Conservation (phyloP, 1,284 basidiomycete species). For the Wallemia mellicola region DNA sequence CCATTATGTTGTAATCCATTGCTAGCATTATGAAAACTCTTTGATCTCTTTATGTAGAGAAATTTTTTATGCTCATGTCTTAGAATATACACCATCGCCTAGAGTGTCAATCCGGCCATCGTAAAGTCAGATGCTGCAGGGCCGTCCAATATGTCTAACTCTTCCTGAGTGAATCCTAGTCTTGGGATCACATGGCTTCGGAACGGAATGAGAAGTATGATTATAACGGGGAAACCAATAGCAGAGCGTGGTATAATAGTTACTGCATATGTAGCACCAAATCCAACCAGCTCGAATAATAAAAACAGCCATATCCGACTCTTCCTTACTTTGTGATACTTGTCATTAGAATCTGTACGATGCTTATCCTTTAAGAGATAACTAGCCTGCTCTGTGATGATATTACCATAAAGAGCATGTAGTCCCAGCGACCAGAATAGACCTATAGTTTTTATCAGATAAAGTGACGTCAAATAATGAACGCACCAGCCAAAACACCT, state of each 20-base stretch:
- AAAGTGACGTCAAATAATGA: too few relatives aligned
- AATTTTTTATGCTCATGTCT: too few relatives aligned
- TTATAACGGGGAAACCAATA: slow-evolving; percentile 73
- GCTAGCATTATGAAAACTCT: too few relatives aligned
- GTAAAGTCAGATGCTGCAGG: slow-evolving; percentile 32
- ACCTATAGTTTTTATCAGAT: too few relatives aligned
- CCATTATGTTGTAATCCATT: too few relatives aligned
- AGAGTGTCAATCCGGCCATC: slow-evolving; percentile 5
- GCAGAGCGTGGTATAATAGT: slow-evolving; percentile 60
- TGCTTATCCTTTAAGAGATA: slow-evolving; percentile 48
- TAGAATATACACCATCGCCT: neutral
- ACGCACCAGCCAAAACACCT: slow-evolving; percentile 22
- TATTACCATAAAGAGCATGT: slow-evolving; percentile 49
- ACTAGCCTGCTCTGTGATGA: slow-evolving; percentile 52
- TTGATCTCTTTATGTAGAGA: too few relatives aligned
- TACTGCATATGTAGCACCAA: slow-evolving; percentile 67
- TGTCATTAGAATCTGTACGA: slow-evolving; percentile 31
- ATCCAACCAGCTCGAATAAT: slow-evolving; percentile 48
- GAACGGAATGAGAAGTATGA: slow-evolving; percentile 58
- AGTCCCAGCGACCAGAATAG: slow-evolving; percentile 54
- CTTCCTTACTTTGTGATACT: slow-evolving; percentile 40
- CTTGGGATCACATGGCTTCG: slow-evolving; percentile 40
- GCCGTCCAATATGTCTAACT: slow-evolving; percentile 57
- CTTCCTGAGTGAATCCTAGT: slow-evolving; percentile 45
- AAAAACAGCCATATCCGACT: slow-evolving; percentile 49